These are phyloP conservation scores for Curvularia hawaiiensis DNA, from an alignment of 2,329 filamentous ascomycete genomes.

Conservation along the genomic window DNA sequence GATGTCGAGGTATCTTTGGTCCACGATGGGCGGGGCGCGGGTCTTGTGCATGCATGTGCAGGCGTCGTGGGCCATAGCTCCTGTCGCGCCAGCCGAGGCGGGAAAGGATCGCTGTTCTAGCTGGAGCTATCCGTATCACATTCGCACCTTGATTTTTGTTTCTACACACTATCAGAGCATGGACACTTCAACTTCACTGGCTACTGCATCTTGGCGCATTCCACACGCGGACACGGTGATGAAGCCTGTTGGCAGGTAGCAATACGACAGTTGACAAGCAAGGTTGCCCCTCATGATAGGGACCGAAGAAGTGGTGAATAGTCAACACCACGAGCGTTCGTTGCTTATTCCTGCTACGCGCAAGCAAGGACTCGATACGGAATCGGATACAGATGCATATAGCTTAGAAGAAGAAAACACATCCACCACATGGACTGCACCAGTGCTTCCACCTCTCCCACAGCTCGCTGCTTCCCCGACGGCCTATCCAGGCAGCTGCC, in stretches of 20 bases:
- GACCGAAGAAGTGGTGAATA: not conserved
- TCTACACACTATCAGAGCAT: not conserved
- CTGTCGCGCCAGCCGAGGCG: slow-evolving; percentile 3
- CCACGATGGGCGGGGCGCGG: slow-evolving; percentile 12
- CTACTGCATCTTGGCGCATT: not conserved
- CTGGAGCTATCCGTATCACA: not conserved
- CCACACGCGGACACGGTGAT: not conserved
- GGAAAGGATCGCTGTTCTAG: not conserved
- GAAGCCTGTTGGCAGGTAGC: not conserved
- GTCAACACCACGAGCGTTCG: not conserved
- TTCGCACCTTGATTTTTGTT: not conserved
- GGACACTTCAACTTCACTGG: not conserved
- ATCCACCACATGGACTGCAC: not conserved
- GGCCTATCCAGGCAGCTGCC: slow-evolving; percentile 43
- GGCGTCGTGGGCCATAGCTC: slow-evolving; percentile 25
- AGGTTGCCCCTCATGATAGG: not conserved
- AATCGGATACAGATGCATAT: not conserved
- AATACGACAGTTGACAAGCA: not conserved
- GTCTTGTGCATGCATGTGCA: slow-evolving; percentile 19
- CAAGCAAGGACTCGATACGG: not conserved
- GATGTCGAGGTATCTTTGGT: slow-evolving; percentile 16
- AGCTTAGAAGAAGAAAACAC: not conserved
- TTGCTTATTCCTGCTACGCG: not conserved
- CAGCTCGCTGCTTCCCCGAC: slow-evolving; percentile 25
- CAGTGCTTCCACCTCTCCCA: slow-evolving; percentile 14